Conservation (phyloP, 345 rosid genomes). For the Mangifera indica region DNA sequence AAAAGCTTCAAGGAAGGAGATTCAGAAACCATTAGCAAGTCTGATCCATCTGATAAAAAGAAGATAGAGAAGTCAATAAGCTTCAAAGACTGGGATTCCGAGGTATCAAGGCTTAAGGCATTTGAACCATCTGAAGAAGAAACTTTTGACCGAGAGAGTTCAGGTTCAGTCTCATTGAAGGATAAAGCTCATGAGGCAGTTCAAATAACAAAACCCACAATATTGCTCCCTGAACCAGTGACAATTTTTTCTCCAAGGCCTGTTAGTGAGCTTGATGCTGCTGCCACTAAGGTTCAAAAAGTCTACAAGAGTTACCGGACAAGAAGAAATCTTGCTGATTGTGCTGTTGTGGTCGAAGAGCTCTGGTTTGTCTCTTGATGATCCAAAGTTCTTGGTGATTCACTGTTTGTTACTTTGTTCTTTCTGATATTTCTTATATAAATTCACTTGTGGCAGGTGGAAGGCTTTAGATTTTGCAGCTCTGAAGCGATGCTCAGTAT, state of each 20-base stretch:
- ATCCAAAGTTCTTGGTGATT: conserved; percentile 7
- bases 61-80: conserved; percentile 37
- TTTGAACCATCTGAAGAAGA: conserved; percentile 7
- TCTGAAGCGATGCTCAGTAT: conserved; percentile 45
- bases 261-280: conserved; percentile 55
- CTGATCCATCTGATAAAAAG: conserved; percentile 5
- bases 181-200: conserved; percentile 26
- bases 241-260: conserved; percentile 59
- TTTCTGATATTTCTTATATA: conserved; percentile 3
- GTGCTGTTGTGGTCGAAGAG: conserved; percentile 70
- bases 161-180: conserved; percentile 16
- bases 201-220: conserved; percentile 40
- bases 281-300: conserved; percentile 49
- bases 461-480: conserved; percentile 64
- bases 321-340: conserved; percentile 66
- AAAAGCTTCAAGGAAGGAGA: conserved; percentile 38
- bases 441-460: conserved; percentile 45
- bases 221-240: conserved; percentile 45
- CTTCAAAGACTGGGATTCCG: conserved; percentile 38
- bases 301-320: conserved; percentile 52
- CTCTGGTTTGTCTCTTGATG: conserved; percentile 51
- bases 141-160: conserved; percentile 13
- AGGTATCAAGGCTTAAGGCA: conserved; percentile 16
- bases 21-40: conserved; percentile 21
- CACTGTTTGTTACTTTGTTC: background rate